A percentile compares a stretch with the other conserved stretches of the same genome.
Conservation (phyloP, 305 asterid genomes). For the Solanum hybrid region DNA sequence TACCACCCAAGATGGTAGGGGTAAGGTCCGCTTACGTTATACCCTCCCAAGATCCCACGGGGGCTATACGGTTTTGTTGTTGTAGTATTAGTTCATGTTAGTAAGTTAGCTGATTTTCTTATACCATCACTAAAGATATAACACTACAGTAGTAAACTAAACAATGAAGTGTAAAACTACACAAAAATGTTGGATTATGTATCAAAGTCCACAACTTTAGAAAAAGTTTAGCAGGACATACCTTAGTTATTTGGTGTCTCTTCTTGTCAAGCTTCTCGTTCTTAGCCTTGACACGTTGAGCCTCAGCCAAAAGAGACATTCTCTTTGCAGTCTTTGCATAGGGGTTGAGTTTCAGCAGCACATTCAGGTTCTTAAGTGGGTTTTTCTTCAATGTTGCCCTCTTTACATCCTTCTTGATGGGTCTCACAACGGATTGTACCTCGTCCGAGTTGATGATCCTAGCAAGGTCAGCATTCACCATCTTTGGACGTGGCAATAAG, state of each 20-base stretch:
- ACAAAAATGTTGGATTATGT: not conserved
- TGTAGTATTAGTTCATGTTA: not conserved
- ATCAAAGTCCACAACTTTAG: not conserved
- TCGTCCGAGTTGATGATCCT: slow-evolving; percentile 86
- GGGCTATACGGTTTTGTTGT: not conserved
- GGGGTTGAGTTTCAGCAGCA: slow-evolving; percentile 62
- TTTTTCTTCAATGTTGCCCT: slow-evolving; percentile 12
- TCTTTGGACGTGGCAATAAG: slow-evolving; percentile 65
- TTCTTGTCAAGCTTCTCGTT: slow-evolving; percentile 63
- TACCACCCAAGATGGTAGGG: not conserved
- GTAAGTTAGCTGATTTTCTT: not conserved
- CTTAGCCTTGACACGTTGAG: slow-evolving; percentile 69
- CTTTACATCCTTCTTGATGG: slow-evolving; percentile 59
- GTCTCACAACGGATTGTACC: slow-evolving; percentile 82
- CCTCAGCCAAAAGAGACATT: slow-evolving; percentile 78
- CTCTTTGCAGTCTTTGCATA: slow-evolving; percentile 80
- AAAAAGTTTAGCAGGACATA: slow-evolving; percentile 2
- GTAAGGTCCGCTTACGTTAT: not conserved
- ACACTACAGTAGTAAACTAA: not conserved
- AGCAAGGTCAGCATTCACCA: slow-evolving; percentile 84
- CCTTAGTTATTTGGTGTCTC: slow-evolving; percentile 60
- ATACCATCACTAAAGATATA: not conserved
- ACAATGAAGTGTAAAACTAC: not conserved
- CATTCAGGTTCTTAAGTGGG: slow-evolving; percentile 11
- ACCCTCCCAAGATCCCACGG: not conserved